These are phyloP conservation scores for Periconia macrospinosa DNA, from an alignment of 2,329 filamentous ascomycete species.

Conservation along the genomic window DNA sequence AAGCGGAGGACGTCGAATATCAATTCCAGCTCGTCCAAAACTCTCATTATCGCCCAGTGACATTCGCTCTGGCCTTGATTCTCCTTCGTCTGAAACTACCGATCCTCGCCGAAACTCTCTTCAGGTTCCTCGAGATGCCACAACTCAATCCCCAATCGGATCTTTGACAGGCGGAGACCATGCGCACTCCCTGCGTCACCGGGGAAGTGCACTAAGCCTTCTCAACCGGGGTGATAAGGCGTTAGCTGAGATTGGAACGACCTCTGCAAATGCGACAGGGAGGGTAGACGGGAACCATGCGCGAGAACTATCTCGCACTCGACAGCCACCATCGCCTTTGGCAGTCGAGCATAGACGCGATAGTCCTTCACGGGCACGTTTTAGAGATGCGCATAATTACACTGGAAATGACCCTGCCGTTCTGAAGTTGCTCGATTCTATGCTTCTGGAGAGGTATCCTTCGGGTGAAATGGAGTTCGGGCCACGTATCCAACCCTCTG, in stretches of 20 bases:
- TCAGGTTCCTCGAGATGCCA: constrained; percentile 29
- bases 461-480: constrained; percentile 69
- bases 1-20: constrained; percentile 16
- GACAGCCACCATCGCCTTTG: constrained; percentile 33
- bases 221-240: constrained; percentile 65
- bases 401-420: constrained; percentile 71
- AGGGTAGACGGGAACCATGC: constrained; percentile 58
- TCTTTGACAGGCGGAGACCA: constrained; percentile 36
- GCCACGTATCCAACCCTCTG: constrained; percentile 73
- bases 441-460: constrained; percentile 71
- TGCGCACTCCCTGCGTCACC: constrained; percentile 47
- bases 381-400: constrained; percentile 77
- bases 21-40: constrained; percentile 26
- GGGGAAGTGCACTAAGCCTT: constrained; percentile 61
- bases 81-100: constrained; percentile 31
- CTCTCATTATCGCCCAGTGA: constrained; percentile 17
- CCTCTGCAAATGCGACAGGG: constrained; percentile 65
- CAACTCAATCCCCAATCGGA: constrained; percentile 32
- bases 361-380: constrained; percentile 47
- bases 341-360: constrained; percentile 32
- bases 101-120: constrained; percentile 40
- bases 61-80: constrained; percentile 16
- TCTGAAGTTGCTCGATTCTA: constrained; percentile 72
- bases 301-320: constrained; percentile 33
- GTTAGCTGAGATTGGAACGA: constrained; percentile 65